These are phyloP conservation scores for Centella asiatica DNA, from an alignment of 129 eudicot species.

Conservation along the genomic window DNA sequence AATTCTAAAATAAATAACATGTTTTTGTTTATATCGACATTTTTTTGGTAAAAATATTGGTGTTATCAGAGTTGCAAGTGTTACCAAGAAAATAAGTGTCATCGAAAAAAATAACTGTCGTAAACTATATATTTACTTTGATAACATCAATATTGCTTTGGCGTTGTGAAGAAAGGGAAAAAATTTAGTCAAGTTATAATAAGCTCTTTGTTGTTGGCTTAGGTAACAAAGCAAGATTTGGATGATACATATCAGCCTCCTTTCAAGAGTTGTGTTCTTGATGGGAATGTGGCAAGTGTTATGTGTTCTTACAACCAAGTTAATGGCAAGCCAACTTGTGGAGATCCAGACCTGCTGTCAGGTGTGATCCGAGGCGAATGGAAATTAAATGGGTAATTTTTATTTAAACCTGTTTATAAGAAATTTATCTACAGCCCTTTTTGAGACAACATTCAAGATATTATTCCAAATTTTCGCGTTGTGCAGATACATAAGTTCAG, in stretches of 20 bases:
- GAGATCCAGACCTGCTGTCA: constrained; percentile 61
- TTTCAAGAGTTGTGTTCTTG: constrained; percentile 85
- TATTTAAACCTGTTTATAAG: not conserved
- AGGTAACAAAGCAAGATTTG: constrained; percentile 91
- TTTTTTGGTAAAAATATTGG: too few species aligned
- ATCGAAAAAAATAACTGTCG: too few species aligned
- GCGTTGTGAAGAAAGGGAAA: too few species aligned
- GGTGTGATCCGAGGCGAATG: constrained; percentile 90
- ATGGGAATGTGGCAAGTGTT: constrained; percentile 96
- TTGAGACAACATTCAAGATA: not conserved
- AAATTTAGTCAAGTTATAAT: not conserved
- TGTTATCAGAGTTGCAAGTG: not conserved
- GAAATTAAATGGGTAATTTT: constrained; percentile 77
- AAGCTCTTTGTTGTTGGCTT: not conserved
- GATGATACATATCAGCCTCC: constrained; percentile 95
- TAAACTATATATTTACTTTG: too few species aligned
- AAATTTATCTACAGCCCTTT: not conserved
- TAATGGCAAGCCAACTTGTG: constrained; percentile 90
- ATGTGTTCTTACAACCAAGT: constrained; percentile 98
- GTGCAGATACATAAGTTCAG: constrained; percentile 78
- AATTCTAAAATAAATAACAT: not conserved
- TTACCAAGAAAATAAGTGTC: not conserved
- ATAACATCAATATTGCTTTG: too few species aligned
- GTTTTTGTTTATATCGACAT: not conserved
- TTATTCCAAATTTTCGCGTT: not conserved